Base-by-base conservation (phyloP, 2,329 filamentous ascomycete genomes). In the Falciphora oryzae region DNA sequence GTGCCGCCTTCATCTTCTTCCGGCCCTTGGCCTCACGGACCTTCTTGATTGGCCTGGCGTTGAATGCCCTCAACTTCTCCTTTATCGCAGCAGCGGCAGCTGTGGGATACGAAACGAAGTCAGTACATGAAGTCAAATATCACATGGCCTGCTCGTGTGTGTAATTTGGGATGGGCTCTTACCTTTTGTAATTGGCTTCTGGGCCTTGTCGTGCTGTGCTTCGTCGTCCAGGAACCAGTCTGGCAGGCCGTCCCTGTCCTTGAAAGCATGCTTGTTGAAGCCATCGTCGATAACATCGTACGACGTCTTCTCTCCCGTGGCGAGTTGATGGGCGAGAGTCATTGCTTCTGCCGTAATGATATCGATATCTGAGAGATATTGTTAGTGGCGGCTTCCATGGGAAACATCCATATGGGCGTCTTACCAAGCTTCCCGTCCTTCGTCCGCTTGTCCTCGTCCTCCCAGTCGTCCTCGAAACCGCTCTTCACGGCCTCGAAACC, bases 331-430 rank as follows among this genome's bases (percentile, higher is more conserved):
- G 0, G 95, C 96, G 22, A 99, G 84, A 0, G 94, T 96, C 95
- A 99, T 99, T 68, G 96, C 95, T 81, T 99, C 95, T 6, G 93
- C 95, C n/a, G 95, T 99, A 73, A 98, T 96, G 72, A 99, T 98
- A 75, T 98, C 93, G 77, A 99, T 96, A 74, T 97, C 93, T 83
- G 77, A 74, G 50, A 64, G 32, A 18, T n/a, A 31, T 44, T 72
- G 66, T 68, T 64, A 69, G 71, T 70, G 74, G 72, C 60, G 65
- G 50, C 25, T 32, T 18, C 29, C 44, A 6, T 53, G 18, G 22
- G 31, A 28, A 25, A 22, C 27, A 16, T 57, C 35, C 38, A 61
- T 31, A 28, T 6, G n/a, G 11, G 50, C 22, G 58, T 25, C 80
- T 74, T 80, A 87, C 86, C 83, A 57, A 83, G 78, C 71, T 83